Evolutionary conservation across 768 basidiomycete genomes (phyloP).

Genomic region (Infundibulicybe gibba): DNA sequence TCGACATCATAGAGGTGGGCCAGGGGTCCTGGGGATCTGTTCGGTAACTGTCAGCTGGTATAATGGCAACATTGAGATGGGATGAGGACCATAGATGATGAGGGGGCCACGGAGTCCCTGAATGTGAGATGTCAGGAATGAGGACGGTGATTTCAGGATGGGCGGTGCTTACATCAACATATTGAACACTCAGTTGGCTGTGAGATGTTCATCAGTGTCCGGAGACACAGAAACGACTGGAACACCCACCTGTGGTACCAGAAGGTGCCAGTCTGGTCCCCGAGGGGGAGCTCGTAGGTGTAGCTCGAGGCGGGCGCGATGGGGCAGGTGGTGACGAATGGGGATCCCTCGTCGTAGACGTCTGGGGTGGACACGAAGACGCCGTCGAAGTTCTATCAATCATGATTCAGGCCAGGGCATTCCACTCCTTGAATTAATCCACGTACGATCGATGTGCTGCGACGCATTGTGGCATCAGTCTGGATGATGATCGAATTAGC

Average conservation of each 20-base stretch:
- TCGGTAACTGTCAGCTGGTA: too few species aligned
- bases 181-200: constrained; percentile 10
- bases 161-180: constrained; percentile 27
- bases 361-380: constrained; percentile 18
- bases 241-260: constrained; percentile 25
- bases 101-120: constrained; percentile 37
- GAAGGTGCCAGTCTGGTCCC: constrained; percentile 37
- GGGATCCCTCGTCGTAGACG: constrained; percentile 27
- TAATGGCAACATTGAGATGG: too few species aligned
- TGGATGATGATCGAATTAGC: too few species aligned
- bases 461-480: constrained; percentile 25
- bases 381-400: constrained; percentile 21
- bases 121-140: constrained; percentile 11
- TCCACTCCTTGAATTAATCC: background rate
- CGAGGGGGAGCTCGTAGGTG: constrained; percentile 29
- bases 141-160: constrained; percentile 34
- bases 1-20: constrained; percentile 39
- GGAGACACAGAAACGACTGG: too few species aligned
- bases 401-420: background rate
- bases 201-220: too few species aligned
- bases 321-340: constrained; percentile 43
- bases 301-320: constrained; percentile 32
- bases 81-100: constrained; percentile 38
- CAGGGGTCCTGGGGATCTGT: constrained; percentile 35
- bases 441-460: constrained; percentile 22